Evolutionary conservation across 75 land plant species (phyloP), one percentile per base, ranked within the genome.

Genomic region (Cupressus sempervirens): DNA sequence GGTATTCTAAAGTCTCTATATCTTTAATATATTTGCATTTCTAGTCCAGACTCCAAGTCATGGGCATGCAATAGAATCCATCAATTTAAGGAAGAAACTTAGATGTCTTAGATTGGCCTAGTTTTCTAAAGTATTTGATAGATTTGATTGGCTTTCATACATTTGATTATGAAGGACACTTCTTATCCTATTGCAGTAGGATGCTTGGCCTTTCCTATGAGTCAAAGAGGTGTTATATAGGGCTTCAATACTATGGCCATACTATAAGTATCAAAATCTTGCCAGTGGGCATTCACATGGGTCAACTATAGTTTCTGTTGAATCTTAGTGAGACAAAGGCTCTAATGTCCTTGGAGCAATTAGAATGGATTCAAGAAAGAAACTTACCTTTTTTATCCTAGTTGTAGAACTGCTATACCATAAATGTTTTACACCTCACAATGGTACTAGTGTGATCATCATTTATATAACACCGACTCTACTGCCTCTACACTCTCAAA

Each of bases 201-300:
- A 86, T 90, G 90, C 86, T 90, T 3, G 91, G 91, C 15, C 76
- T 90, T 20, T 52, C 46, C 53, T 90, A 89, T 80, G 85, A 88
- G 84, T 88, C 93, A 15, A 91, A 91, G 84, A 80, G 93, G 85
- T 91, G 93, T 79, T 90, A 90, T 74, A 86, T 91, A 36, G 93
- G 92, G 81, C 80, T 91, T 18, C 89, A 91, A 67, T 91, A 91
- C 76, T 91, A 85, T 86, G 93, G 93, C n/a, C 84, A 91, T 32
- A 91, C 89, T 45, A 75, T 90, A 16, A 86, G 92, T 26, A 86
- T 91, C 45, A 90, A 90, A 83, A 90, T 91, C 15, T 80, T 90
- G 88, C 92, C 93, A 11, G 93, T 82, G 43, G 91, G 91, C 26
- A 88, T 90, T 76, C 91, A 90, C 68, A 88, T 90, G 87, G 91